Base-by-base conservation (phyloP, 768 basidiomycete species). In the Kwoniella dejecticola region DNA sequence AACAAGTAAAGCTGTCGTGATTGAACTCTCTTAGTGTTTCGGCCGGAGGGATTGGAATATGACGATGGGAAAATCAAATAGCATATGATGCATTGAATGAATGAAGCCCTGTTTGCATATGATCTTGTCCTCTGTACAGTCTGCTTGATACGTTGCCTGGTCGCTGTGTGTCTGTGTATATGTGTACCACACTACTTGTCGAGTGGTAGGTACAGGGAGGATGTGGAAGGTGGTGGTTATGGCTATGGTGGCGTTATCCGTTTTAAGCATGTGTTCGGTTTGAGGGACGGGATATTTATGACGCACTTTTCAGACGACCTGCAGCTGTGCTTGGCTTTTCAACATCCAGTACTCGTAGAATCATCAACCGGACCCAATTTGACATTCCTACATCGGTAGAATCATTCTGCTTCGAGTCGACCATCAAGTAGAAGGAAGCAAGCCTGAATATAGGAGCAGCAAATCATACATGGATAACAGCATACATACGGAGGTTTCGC, bases 311-410 rank as follows among this genome's bases (percentile, higher is more conserved):
- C 24, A 24, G 11, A 12, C 26, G 7, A 50, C 48, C 13, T 29
- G 19, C 23, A 24, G 48, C 48, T 50, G 48, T 50, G 48, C 48
- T 50, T 50, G 48, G 48, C 48, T 47, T 47, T 27, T 47, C 23
- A 23, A 44, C 42, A 44, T 44, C 21, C 10, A 6, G 6, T 19
- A 44, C 21, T 44, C 42, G 21, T 21, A 44, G 11, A 44, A 42
- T 11, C 41, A 42, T 42, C 27, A 1, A 23, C 19, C 10, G 17
- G 8, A 45, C 12, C 19, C 15, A 45, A 8, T 17, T 45, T 21
- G 42, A 17, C 23, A 45, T 3, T 21, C 42, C 10, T 10, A 21
- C 47, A 23, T 29, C 24, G 47, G 13, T 26, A 49, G 13, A 10
- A 26, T 27, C 47, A 49, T 23, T 11, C 0, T 3, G 2, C 12